Evolutionary conservation across 441 rosid genomes (phyloP).

Genomic region (Brassica balearica): DNA sequence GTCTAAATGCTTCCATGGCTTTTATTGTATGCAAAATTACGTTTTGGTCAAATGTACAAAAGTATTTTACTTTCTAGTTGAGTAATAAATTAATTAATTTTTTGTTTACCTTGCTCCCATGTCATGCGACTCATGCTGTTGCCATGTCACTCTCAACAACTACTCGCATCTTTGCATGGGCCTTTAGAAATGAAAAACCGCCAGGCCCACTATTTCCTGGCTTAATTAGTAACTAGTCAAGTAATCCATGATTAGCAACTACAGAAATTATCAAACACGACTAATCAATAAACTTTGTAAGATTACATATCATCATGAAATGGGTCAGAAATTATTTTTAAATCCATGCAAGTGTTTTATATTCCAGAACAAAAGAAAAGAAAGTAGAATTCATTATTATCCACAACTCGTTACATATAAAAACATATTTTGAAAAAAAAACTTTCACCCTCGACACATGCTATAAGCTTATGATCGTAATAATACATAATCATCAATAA

Average conservation of each 20-base stretch:
- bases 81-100: not conserved
- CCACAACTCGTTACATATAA: constrained; percentile 58
- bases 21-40: constrained; percentile 8
- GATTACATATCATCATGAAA: not conserved
- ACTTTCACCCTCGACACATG: constrained; percentile 31
- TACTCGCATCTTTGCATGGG: constrained; percentile 13
- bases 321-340: not conserved
- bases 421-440: constrained; percentile 15
- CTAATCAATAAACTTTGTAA: not conserved
- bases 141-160: constrained; percentile 20
- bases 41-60: constrained; percentile 31
- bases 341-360: constrained; percentile 1
- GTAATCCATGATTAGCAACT: constrained; percentile 1
- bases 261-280: not conserved
- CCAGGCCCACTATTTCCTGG: constrained; percentile 3
- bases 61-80: constrained; percentile 36
- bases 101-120: constrained; percentile 4
- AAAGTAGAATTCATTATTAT: constrained; percentile 51
- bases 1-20: not conserved
- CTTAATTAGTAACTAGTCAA: not conserved
- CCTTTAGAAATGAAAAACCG: not conserved
- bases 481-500: constrained; percentile 29
- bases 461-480: constrained; percentile 41
- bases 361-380: constrained; percentile 10
- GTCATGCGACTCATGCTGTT: constrained; percentile 8